Evolutionary conservation across 148 eudicot genomes (phyloP).

Genomic region (Amaranthus cruentus): DNA sequence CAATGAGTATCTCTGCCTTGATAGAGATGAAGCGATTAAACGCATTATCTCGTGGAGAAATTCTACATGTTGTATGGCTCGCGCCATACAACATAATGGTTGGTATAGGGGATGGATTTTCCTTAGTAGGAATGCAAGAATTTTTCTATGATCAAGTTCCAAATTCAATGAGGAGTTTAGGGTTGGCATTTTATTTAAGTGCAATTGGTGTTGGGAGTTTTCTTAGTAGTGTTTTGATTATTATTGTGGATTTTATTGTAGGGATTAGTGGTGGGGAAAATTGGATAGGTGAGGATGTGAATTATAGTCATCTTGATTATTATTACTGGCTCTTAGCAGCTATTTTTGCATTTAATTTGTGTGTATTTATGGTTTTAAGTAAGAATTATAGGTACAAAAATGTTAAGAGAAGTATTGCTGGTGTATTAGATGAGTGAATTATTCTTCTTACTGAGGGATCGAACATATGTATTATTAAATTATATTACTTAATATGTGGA

Average conservation of each 20-base stretch:
- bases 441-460: no score
- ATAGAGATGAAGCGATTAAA: conserved; percentile 38
- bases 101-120: conserved; percentile 50
- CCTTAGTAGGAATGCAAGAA: conserved; percentile 64
- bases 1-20: conserved; percentile 42
- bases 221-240: conserved; percentile 38
- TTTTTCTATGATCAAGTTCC: conserved; percentile 69
- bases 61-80: conserved; percentile 50
- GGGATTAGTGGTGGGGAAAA: conserved; percentile 29
- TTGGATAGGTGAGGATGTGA: conserved; percentile 52
- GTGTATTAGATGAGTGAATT: no score
- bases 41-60: conserved; percentile 8
- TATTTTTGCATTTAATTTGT: conserved; percentile 24
- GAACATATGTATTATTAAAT: no score
- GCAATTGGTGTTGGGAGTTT: conserved; percentile 50
- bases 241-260: conserved; percentile 30
- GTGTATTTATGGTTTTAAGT: conserved; percentile 26
- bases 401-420: conserved; percentile 18
- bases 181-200: conserved; percentile 53
- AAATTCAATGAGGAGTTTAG: conserved; percentile 59
- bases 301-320: conserved; percentile 37
- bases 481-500: no score
- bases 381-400: conserved; percentile 34
- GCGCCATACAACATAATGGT: conserved; percentile 49
- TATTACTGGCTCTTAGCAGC: conserved; percentile 42